Base-by-base conservation (phyloP, 108 stramenopile species). In the Nitzschia sp. region DNA sequence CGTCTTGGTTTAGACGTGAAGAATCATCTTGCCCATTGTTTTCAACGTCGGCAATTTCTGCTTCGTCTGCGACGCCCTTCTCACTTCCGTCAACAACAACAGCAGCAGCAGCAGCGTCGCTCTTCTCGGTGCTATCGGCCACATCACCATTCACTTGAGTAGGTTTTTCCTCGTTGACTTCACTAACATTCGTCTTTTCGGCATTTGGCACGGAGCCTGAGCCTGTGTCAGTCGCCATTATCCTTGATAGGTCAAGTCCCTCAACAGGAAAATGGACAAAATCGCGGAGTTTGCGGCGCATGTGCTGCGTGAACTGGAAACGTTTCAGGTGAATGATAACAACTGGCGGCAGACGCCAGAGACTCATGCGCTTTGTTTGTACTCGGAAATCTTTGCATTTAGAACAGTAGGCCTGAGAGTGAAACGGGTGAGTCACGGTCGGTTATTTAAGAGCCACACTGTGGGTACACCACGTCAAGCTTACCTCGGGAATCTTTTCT, bases 261-360 rank as follows among this genome's bases (percentile, higher is more conserved):
- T 91, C 83, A 5, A 96, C 69, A 8, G 97, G 96, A 69, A 98
- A 99, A 1, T 77, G 66, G 17, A 99, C 98, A 29, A 95, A 69
- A 46, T 98, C 96, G 45, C 95, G 83, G 53, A 99, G 78, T 72
- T 98, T 98, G 76, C 93, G 66, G 41, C 89, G 77, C 87, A 92
- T 93, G 38, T 83, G 82, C 45, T 85, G 79, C n/a, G 94, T 90
- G 66, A 85, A 92, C 50, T 96, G 95, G 73, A 99, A 97, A 41
- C 98, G 94, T 74, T 99, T 99, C 73, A 99, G 65, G 53, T 97
- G 97, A 53, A 98, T 90, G 34, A 98, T 95, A 41, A 97, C 83
- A 33, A 98, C 68, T 9, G 96, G 96, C 31, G 98, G 98, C 44
- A 94, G 74, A 59, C 91, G 79, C 97, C 97, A 98, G 13, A 97